A percentile compares a stretch with the other conserved stretches of the same genome.
These are phyloP conservation scores for Phytopythium helicoides DNA, from an alignment of 352 stramenopile genomes.

Conservation along the genomic window DNA sequence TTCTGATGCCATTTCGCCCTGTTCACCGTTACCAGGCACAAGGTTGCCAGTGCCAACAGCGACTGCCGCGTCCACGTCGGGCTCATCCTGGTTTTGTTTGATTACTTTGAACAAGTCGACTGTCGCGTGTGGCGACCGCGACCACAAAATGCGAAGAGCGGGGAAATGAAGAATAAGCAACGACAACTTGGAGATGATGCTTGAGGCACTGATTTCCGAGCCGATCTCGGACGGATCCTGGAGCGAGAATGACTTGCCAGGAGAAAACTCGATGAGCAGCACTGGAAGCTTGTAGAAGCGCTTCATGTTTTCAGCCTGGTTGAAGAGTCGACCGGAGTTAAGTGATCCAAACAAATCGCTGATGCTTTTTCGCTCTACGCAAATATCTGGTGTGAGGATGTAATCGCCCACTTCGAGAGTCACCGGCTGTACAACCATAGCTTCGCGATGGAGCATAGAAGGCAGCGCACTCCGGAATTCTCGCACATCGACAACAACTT, in stretches of 20 bases:
- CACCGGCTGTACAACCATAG: constrained; percentile 91
- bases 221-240: constrained; percentile 88
- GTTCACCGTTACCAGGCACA: neutral
- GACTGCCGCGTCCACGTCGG: constrained; percentile 70
- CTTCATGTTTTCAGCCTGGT: constrained; percentile 89
- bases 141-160: constrained; percentile 94
- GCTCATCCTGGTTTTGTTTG: constrained; percentile 83
- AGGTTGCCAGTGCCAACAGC: constrained; percentile 51
- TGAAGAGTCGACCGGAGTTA: constrained; percentile 94
- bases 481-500: constrained; percentile 94
- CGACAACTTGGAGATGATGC: constrained; percentile 94
- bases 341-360: constrained; percentile 97
- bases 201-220: constrained; percentile 91
- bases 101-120: constrained; percentile 84
- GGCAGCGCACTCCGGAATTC: constrained; percentile 96
- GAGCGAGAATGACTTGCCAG: constrained; percentile 86
- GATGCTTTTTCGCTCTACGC: constrained; percentile 95
- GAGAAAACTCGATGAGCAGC: constrained; percentile 96
- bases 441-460: constrained; percentile 96
- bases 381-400: constrained; percentile 96
- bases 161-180: constrained; percentile 95
- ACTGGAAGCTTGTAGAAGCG: constrained; percentile 87
- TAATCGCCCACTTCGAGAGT: constrained; percentile 98
- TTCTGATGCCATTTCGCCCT: constrained; percentile 9
- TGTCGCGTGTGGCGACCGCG: constrained; percentile 88